These are phyloP conservation scores for Rhodotorula toruloides DNA, from an alignment of 768 basidiomycete genomes.

Conservation along the genomic window DNA sequence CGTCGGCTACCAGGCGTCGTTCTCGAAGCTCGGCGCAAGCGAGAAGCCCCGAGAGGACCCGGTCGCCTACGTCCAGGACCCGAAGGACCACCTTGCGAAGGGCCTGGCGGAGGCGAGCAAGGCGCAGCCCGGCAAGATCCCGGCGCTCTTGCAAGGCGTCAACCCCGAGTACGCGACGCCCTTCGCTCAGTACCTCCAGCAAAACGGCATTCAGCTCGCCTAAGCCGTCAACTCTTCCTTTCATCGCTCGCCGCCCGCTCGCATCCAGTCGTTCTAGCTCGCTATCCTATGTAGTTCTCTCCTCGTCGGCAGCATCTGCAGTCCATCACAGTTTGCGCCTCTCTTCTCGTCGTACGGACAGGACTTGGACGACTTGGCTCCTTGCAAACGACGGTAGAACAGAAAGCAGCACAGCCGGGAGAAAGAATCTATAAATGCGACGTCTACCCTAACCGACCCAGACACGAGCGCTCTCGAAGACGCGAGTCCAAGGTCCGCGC, in stretches of 20 bases:
- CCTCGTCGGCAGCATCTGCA: too few species aligned
- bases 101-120: conserved; percentile 23
- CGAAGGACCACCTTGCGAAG: conserved; percentile 40
- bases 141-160: conserved; percentile 26
- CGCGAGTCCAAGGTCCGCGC: conserved; percentile 84
- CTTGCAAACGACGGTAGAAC: too few species aligned
- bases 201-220: conserved; percentile 13
- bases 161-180: conserved; percentile 32
- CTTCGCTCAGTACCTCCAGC: conserved; percentile 29
- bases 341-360: too few species aligned
- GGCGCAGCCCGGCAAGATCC: conserved; percentile 36
- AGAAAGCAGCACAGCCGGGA: too few species aligned
- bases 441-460: conserved; percentile 37
- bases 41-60: conserved; percentile 56
- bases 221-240: too few species aligned
- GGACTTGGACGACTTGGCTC: too few species aligned
- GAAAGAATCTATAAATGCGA: neutral
- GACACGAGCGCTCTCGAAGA: conserved; percentile 81
- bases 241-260: too few species aligned
- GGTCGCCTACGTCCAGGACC: conserved; percentile 47
- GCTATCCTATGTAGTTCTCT: too few species aligned
- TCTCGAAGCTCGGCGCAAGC: conserved; percentile 81
- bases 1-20: conserved; percentile 89
- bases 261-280: too few species aligned
- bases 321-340: too few species aligned